These are phyloP conservation scores for Eudorina sp. DNA, from an alignment of 139 green algal species.

Conservation along the genomic window DNA sequence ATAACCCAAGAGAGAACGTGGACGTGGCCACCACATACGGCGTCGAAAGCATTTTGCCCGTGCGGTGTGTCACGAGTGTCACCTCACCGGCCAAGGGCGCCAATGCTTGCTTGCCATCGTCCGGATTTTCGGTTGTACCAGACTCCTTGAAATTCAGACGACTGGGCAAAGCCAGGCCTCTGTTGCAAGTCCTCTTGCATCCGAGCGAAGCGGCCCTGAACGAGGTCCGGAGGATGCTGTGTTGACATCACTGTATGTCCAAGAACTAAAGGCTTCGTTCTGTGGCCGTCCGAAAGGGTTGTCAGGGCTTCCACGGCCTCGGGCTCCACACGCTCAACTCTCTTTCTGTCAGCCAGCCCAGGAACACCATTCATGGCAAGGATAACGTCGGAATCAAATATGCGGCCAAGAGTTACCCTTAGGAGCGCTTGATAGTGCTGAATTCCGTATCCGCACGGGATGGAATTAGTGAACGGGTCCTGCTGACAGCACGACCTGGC, in stretches of 20 bases:
- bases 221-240: neutral
- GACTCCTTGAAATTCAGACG: neutral
- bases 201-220: neutral
- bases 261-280: neutral
- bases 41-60: neutral
- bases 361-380: neutral
- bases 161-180: neutral
- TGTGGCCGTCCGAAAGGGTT: neutral
- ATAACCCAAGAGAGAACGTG: no score
- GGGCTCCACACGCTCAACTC: neutral
- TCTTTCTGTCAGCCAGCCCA: neutral
- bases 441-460: no score
- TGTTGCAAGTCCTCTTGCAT: neutral
- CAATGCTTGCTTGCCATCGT: constrained; percentile 17
- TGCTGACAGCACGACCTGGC: no score
- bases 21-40: neutral
- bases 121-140: constrained; percentile 2
- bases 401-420: no score
- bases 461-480: no score
- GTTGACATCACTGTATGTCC: neutral
- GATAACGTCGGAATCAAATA: no score
- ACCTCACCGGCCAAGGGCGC: neutral
- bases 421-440: no score
- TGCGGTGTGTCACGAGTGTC: neutral
- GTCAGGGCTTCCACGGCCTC: neutral